Evolutionary conservation across 1,284 basidiomycete genomes (phyloP).

Genomic region (Pseudozyma tsukubaensis): DNA sequence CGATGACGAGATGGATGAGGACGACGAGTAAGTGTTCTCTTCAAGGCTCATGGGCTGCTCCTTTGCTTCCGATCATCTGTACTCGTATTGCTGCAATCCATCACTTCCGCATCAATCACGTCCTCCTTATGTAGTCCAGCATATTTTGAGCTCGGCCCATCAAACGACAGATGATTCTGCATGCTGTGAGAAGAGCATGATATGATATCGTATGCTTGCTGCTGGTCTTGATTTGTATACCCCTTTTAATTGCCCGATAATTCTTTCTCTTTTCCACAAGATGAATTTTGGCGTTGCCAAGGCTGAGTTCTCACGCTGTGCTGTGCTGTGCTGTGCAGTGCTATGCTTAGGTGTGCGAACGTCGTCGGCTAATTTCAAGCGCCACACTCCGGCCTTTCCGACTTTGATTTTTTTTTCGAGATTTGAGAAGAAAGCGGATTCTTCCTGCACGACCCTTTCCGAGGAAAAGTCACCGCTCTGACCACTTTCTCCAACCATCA

Average conservation of each 20-base stretch:
- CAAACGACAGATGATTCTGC: too few species aligned
- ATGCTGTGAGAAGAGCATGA: too few species aligned
- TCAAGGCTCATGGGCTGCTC: too few species aligned
- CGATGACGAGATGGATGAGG: conserved; percentile 42
- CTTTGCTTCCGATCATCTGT: too few species aligned
- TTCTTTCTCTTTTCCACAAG: too few species aligned
- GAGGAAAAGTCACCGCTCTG: conserved; percentile 3
- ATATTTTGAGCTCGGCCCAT: too few species aligned
- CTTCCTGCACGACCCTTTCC: background rate
- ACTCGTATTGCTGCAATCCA: too few species aligned
- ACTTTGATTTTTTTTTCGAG: background rate
- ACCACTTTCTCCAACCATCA: background rate
- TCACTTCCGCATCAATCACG: too few species aligned
- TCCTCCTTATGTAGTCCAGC: too few species aligned
- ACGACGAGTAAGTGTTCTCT: conserved; percentile 28
- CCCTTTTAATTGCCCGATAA: too few species aligned
- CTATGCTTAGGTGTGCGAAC: background rate
- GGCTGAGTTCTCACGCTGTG: background rate
- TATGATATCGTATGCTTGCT: too few species aligned
- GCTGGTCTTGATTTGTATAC: too few species aligned
- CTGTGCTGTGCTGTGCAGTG: background rate
- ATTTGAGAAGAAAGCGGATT: conserved; percentile 14
- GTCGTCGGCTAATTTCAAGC: conserved; percentile 8
- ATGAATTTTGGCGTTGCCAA: background rate
- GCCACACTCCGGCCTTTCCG: conserved; percentile 7